These are phyloP conservation scores for Quercus glauca DNA, from an alignment of 306 rosid genomes.

Conservation along the genomic window DNA sequence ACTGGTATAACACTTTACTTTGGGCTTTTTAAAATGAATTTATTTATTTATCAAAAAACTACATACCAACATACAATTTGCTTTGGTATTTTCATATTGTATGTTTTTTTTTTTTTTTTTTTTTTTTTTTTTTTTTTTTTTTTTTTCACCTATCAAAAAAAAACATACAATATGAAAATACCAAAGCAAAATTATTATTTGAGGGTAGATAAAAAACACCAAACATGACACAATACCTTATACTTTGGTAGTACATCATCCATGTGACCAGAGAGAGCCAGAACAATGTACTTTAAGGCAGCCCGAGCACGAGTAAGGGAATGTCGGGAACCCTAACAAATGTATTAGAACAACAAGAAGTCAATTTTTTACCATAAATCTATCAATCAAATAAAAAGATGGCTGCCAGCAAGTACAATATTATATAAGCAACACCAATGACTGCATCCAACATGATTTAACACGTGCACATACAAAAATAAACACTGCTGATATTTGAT, in stretches of 20 bases:
- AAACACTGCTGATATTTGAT: background rate
- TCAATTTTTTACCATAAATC: conserved; percentile 12
- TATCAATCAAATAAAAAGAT: background rate
- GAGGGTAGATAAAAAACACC: background rate
- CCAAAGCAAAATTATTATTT: background rate
- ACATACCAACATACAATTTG: background rate
- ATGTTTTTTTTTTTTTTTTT: too few species aligned
- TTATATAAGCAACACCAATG: background rate
- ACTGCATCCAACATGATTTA: background rate
- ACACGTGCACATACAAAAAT: background rate
- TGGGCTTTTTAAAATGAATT: too few species aligned
- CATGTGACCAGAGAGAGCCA: conserved; percentile 88
- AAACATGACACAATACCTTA: conserved; percentile 50
- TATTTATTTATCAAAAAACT: too few species aligned
- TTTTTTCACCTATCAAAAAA: too few species aligned
- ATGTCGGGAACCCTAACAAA: conserved; percentile 60
- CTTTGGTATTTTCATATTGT: too few species aligned
- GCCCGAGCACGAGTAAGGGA: conserved; percentile 67
- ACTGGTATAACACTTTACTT: too few species aligned
- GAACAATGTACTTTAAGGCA: conserved; percentile 80
- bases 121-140: too few species aligned
- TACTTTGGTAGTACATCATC: conserved; percentile 82
- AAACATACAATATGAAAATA: background rate
- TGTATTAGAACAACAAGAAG: conserved; percentile 4
- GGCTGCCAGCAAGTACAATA: conserved; percentile 14